These are phyloP conservation scores for Phialophora verrucosa DNA, from an alignment of 2,329 filamentous ascomycete genomes.

Conservation along the genomic window DNA sequence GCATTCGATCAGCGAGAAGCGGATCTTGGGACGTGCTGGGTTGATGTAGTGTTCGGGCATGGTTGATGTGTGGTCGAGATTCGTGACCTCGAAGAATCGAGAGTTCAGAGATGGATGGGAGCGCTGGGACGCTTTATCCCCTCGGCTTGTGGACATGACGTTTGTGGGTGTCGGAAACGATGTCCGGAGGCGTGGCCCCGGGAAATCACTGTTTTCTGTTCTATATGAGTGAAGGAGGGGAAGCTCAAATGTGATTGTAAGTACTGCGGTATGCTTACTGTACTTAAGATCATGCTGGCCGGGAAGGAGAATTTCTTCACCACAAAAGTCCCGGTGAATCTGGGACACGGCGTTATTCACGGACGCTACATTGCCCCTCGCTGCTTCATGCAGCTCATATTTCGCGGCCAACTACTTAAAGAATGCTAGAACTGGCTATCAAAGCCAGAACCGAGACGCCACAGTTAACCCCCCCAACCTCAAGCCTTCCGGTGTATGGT, in stretches of 20 bases:
- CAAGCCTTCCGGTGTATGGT: not conserved
- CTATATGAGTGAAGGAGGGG: not conserved
- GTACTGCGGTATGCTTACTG: not conserved
- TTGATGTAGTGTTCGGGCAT: constrained; percentile 19
- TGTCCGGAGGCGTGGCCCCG: not conserved
- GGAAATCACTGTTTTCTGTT: not conserved
- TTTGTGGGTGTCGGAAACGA: not conserved
- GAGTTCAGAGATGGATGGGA: not conserved
- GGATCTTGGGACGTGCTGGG: constrained; percentile 28
- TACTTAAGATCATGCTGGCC: not conserved
- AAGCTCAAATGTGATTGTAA: not conserved
- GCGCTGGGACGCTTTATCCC: not conserved
- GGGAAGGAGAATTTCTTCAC: not conserved
- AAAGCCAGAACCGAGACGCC: not conserved
- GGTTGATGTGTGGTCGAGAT: not conserved
- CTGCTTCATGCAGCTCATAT: not conserved
- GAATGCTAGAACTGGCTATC: not conserved
- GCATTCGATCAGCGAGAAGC: constrained; percentile 29
- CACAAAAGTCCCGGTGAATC: not conserved
- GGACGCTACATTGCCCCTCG: not conserved
- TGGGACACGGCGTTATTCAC: not conserved
- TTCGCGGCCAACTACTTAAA: not conserved
- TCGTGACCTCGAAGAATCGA: not conserved
- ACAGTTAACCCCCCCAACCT: not conserved
- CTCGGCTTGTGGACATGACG: not conserved